These are phyloP conservation scores for Talaromyces albobiverticillius DNA, from an alignment of 2,329 filamentous ascomycete species.

Conservation along the genomic window DNA sequence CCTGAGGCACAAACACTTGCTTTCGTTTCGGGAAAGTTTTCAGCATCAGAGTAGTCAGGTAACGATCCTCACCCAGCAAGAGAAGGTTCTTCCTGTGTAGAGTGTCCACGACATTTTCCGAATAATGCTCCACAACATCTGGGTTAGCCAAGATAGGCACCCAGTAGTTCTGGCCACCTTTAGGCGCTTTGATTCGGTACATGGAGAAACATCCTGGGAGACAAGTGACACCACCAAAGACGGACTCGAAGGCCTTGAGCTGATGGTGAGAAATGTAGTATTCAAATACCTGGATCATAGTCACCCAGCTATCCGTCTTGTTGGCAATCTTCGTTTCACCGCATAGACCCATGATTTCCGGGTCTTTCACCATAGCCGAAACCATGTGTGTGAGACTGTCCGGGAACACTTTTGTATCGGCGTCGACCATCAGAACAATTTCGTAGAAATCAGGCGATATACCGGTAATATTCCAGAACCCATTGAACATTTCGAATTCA, in stretches of 20 bases:
- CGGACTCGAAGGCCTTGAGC: slow-evolving; percentile 94
- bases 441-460: slow-evolving; percentile 99
- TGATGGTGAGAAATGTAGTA: slow-evolving; percentile 96
- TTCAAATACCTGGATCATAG: slow-evolving; percentile 98
- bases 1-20: slow-evolving; percentile 96
- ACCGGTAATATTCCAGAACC: slow-evolving; percentile 96
- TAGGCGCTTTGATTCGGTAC: slow-evolving; percentile 99
- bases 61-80: slow-evolving; percentile 88
- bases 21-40: slow-evolving; percentile 99
- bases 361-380: slow-evolving; percentile 97
- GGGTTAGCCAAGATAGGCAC: slow-evolving; percentile 97
- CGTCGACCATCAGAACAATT: slow-evolving; percentile 97
- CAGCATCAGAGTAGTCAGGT: slow-evolving; percentile 94
- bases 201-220: slow-evolving; percentile 99
- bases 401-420: slow-evolving; percentile 98
- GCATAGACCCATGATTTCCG: slow-evolving; percentile 97
- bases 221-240: slow-evolving; percentile 98
- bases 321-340: slow-evolving; percentile 99
- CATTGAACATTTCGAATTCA: slow-evolving; percentile 99
- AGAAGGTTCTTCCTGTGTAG: slow-evolving; percentile 96
- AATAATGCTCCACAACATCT: slow-evolving; percentile 98
- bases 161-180: slow-evolving; percentile 99
- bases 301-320: slow-evolving; percentile 91
- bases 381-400: slow-evolving; percentile 99
- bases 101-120: slow-evolving; percentile 97